Conservation (phyloP, 441 rosid genomes). For the Metrosideros polymorpha region DNA sequence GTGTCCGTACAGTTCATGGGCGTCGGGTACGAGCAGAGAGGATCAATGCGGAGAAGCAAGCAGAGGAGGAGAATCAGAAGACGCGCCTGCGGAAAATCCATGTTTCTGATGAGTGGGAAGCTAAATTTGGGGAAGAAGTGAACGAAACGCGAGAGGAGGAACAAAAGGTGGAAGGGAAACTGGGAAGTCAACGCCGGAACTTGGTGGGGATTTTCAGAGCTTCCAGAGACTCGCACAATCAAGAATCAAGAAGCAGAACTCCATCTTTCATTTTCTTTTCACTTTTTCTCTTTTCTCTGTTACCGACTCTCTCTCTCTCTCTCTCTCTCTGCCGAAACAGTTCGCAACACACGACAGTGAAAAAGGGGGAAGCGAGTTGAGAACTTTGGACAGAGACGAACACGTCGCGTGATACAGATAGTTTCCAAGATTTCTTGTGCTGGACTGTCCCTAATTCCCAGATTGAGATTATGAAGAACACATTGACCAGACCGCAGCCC, state of each 20-base stretch:
- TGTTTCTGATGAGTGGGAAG: neutral
- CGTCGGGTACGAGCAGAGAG: constrained; percentile 18
- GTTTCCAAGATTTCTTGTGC: neutral
- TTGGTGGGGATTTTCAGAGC: neutral
- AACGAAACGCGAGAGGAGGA: too few species aligned
- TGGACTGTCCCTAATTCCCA: too few species aligned
- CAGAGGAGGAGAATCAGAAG: neutral
- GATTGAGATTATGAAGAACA: too few species aligned
- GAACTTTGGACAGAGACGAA: neutral
- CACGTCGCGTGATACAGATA: neutral
- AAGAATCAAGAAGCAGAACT: neutral
- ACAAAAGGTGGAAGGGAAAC: too few species aligned
- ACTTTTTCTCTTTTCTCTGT: neutral
- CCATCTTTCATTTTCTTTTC: neutral
- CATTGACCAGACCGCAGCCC: too few species aligned
- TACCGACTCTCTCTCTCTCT: too few species aligned
- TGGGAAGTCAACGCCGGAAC: neutral
- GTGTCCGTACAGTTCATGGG: constrained; percentile 90
- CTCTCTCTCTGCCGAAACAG: too few species aligned
- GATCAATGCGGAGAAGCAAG: constrained; percentile 5
- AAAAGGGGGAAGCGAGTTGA: neutral
- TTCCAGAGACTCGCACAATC: neutral
- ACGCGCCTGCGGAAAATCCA: neutral
- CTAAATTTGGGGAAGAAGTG: neutral
- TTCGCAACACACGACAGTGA: neutral